Evolutionary conservation across 164 flowering plant genomes (phyloP), one percentile per base, ranked within the genome.

Genomic region (Stephania cephalantha): DNA sequence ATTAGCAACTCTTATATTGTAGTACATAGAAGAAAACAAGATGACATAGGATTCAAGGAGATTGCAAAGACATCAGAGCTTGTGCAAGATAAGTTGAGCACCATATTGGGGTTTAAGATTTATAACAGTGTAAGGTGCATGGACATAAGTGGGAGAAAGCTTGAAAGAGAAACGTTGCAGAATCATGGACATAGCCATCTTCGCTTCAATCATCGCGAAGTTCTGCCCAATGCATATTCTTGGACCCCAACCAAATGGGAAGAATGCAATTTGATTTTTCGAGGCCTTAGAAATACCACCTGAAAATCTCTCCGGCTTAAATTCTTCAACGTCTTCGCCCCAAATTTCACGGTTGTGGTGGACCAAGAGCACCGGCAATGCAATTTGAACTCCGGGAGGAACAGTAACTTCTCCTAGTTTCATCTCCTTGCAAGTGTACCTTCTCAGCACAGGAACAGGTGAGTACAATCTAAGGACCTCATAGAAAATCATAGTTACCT

Each of bases 231-330:
- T 69, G 12, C 79, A 77, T 45, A 69, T 69, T 48, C 76, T 10
- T 0, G 79, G 76, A 6, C 79, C 79, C 76, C 79, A 55, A 46
- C 79, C 63, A 70, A 78, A 78, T 46, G 76, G 76, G 58, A 73
- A 78, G 73, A 78, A 73, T n/a, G 76, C 44, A 1, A 31, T 58
- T 46, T 64, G 78, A 64, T 76, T 64, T 66, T 76, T 76, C 31
- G 75, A 42, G 5, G 75, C 78, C 67, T 73, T 73, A 7, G 50
- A 73, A 45, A 78, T 15, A n/a, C 79, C 76, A 18, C 46, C 48
- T 4, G 73, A 58, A 45, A 78, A 78, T 69, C 79, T 78, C 12
- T 76, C 76, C 30, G 69, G 76, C 25, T 76, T 76, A 71, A 77
- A 77, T 31, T 77, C 71, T 15, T 71, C 63, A 5, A 45, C 79